These are phyloP conservation scores for Pichia sp. DNA, from an alignment of 1,139 yeast species.

Conservation along the genomic window DNA sequence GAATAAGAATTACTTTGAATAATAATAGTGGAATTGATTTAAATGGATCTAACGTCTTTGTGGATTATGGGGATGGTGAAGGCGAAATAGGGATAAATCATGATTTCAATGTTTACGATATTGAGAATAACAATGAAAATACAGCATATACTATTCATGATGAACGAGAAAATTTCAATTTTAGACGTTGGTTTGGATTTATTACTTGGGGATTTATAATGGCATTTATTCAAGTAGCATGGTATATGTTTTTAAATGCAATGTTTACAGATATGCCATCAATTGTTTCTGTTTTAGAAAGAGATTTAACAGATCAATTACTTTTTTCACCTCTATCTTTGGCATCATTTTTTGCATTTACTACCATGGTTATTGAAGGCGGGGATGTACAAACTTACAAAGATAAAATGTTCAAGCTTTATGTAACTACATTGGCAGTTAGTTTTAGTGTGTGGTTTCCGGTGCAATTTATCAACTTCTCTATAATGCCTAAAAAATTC, in stretches of 20 bases:
- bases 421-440: conserved; percentile 68
- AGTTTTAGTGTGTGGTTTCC: conserved; percentile 93
- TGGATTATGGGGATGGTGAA: conserved; percentile 31
- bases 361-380: conserved; percentile 72
- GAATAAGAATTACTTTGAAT: not conserved
- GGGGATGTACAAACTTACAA: conserved; percentile 63
- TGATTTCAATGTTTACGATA: too few relatives aligned
- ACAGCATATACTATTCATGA: not conserved
- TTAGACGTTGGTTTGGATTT: conserved; percentile 70
- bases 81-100: conserved; percentile 12
- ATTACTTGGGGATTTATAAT: conserved; percentile 82
- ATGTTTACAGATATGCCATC: conserved; percentile 78
- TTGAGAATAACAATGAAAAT: too few relatives aligned
- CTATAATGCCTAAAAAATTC: conserved; percentile 66
- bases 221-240: conserved; percentile 78
- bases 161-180: conserved; percentile 41
- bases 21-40: not conserved
- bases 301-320: conserved; percentile 85
- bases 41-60: conserved; percentile 19
- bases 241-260: conserved; percentile 78
- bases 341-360: conserved; percentile 74
- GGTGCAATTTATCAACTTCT: conserved; percentile 83
- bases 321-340: conserved; percentile 83
- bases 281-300: conserved; percentile 71
- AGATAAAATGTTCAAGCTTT: conserved; percentile 56